Base-by-base conservation (phyloP, 2,329 filamentous ascomycete genomes). In the Chrysoporthe puriensis region DNA sequence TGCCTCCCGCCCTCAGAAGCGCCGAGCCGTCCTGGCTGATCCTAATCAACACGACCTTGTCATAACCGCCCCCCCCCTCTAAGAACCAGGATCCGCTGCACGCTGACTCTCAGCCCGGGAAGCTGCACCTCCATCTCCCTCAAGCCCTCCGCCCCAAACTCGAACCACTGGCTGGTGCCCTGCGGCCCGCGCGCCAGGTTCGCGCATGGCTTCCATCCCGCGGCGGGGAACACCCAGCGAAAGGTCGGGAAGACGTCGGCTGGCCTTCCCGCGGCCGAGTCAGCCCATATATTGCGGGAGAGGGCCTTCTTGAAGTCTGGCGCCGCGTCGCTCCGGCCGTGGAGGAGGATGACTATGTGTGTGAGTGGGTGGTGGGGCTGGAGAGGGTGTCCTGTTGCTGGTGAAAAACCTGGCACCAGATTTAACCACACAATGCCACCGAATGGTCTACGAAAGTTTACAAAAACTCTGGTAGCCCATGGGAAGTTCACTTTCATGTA, bases 21-120 rank as follows among this genome's bases (percentile, higher is more conserved):
- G n/a, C n/a, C n/a, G n/a, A n/a, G n/a, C n/a, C n/a, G 26, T 82
- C 83, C 75, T 82, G 80, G 64, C 81, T 82, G 63, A 85, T 82
- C 0, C 83, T 82, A 7, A 79, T 79, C 0, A 85, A 72, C 6
- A 84, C 74, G 32, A 85, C 71, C 6, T 73, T 73, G 21, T 82
- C 76, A 72, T 21, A 21, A 21, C n/a, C n/a, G n/a, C n/a, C n/a
- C n/a, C n/a, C n/a, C n/a, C n/a, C n/a, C n/a, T n/a, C n/a, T n/a
- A n/a, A n/a, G n/a, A n/a, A n/a, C n/a, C n/a, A n/a, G n/a, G n/a
- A 21, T 21, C 21, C 21, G 21, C 21, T 21, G 21, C 21, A 21
- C 21, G 21, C 21, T 21, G 21, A 21, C 21, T 21, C 21, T 21
- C 21, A 21, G 21, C 21, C 21, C 83, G 0, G 74, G 70, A 0